These are phyloP conservation scores for Termitomyces sp. DNA, from an alignment of 768 basidiomycete genomes.

Conservation along the genomic window DNA sequence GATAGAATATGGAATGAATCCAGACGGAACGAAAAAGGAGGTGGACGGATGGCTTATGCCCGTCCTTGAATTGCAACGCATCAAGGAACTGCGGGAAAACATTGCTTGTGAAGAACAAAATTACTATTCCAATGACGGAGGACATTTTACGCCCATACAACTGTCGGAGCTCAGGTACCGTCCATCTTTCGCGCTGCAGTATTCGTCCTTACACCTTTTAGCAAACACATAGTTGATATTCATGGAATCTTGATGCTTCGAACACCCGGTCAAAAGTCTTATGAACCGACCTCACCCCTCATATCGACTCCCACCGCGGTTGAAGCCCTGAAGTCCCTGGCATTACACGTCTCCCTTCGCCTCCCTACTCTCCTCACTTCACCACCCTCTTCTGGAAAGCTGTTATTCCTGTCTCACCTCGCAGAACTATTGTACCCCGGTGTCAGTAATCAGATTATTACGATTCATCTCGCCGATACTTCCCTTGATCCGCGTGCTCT, in stretches of 20 bases:
- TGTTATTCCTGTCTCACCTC: conserved; percentile 72
- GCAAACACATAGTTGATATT: conserved; percentile 53
- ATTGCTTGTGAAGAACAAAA: conserved; percentile 34
- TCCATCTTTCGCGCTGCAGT: neutral
- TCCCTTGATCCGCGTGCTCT: conserved; percentile 92
- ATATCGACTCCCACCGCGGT: conserved; percentile 62
- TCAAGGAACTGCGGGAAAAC: conserved; percentile 43
- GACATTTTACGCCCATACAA: conserved; percentile 27
- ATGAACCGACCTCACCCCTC: conserved; percentile 29
- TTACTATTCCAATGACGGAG: conserved; percentile 40
- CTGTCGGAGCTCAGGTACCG: conserved; percentile 52
- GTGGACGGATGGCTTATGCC: conserved; percentile 85
- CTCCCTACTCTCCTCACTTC: conserved; percentile 82
- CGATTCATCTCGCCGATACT: conserved; percentile 89
- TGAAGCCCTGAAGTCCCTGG: conserved; percentile 54
- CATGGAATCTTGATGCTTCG: conserved; percentile 65
- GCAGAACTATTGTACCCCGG: conserved; percentile 59
- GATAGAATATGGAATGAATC: conserved; percentile 47
- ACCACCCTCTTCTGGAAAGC: conserved; percentile 84
- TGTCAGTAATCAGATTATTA: conserved; percentile 64
- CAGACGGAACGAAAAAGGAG: conserved; percentile 36
- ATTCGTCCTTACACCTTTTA: conserved; percentile 19
- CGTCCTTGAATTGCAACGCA: conserved; percentile 56
- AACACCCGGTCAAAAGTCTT: conserved; percentile 18
- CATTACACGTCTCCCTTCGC: conserved; percentile 58